Percentiles rank a stretch among this genome's conserved stretches.
These are phyloP conservation scores for Colletotrichum costaricense DNA, from an alignment of 2,329 filamentous ascomycete genomes.

Conservation along the genomic window DNA sequence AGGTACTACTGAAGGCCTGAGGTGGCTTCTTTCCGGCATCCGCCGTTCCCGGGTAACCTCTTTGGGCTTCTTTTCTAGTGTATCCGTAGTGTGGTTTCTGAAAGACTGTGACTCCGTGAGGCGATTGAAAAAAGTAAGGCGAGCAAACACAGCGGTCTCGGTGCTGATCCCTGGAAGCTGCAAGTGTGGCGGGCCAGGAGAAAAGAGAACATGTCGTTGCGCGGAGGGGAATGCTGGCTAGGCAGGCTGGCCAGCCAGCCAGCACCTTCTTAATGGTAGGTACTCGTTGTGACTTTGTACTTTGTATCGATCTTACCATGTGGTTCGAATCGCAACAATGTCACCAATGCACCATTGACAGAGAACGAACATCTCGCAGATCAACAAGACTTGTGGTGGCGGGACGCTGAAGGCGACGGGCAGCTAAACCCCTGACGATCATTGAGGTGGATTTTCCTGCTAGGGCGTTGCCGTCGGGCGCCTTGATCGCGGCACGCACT, in stretches of 20 bases:
- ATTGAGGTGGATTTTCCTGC: neutral
- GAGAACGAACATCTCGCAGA: neutral
- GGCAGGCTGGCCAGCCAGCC: no score
- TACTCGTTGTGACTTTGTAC: no score
- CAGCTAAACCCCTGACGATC: constrained; percentile 22
- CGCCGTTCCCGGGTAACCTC: neutral
- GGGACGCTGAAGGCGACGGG: constrained; percentile 3
- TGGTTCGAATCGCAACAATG: no score
- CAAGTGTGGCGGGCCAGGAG: neutral
- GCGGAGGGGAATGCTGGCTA: neutral
- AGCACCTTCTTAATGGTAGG: neutral
- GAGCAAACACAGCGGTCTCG: neutral
- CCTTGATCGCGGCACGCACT: neutral
- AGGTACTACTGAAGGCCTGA: neutral
- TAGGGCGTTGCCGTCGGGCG: neutral
- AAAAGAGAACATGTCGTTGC: neutral
- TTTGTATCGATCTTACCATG: no score
- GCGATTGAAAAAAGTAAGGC: neutral
- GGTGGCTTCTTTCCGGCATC: neutral
- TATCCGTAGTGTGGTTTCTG: no score
- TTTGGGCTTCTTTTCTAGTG: neutral
- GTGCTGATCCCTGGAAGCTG: neutral
- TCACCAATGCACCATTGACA: neutral
- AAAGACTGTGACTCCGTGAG: neutral
- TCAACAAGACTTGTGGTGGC: neutral